Evolutionary conservation across 2,329 filamentous ascomycete species (phyloP).

Genomic region (Aspergillus felis): DNA sequence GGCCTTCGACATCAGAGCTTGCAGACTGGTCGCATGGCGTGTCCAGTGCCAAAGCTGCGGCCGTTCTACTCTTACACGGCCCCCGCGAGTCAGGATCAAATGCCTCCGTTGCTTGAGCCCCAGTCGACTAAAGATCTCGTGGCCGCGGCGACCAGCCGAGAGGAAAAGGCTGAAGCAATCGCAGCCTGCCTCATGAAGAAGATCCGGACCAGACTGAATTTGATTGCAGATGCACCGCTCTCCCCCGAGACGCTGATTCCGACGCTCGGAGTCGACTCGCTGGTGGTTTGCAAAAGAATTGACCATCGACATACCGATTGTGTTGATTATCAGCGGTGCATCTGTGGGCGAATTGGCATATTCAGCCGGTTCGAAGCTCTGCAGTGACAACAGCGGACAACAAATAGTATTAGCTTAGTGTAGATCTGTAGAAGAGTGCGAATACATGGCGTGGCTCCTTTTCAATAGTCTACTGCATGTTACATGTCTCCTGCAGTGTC

Average conservation of each 20-base stretch:
- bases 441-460: neutral
- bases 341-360: slow-evolving; percentile 9
- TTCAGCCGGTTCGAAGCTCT: neutral
- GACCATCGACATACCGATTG: slow-evolving; percentile 43
- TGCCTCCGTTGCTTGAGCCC: neutral
- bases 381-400: neutral
- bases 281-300: slow-evolving; percentile 50
- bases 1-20: slow-evolving; percentile 3
- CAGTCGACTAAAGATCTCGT: neutral
- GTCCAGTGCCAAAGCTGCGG: slow-evolving; percentile 36
- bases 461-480: neutral
- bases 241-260: slow-evolving; percentile 8
- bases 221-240: neutral
- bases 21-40: slow-evolving; percentile 6
- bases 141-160: neutral
- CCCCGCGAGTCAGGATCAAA: neutral
- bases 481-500: neutral
- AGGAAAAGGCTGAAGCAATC: slow-evolving; percentile 2
- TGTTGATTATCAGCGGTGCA: slow-evolving; percentile 43
- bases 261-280: slow-evolving; percentile 37
- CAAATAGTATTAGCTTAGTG: neutral
- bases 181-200: slow-evolving; percentile 3
- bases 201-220: slow-evolving; percentile 1
- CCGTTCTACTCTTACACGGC: slow-evolving; percentile 21
- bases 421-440: neutral